Evolutionary conservation across 2,329 filamentous ascomycete species (phyloP).

Genomic region (Fusarium pseudonygamai): DNA sequence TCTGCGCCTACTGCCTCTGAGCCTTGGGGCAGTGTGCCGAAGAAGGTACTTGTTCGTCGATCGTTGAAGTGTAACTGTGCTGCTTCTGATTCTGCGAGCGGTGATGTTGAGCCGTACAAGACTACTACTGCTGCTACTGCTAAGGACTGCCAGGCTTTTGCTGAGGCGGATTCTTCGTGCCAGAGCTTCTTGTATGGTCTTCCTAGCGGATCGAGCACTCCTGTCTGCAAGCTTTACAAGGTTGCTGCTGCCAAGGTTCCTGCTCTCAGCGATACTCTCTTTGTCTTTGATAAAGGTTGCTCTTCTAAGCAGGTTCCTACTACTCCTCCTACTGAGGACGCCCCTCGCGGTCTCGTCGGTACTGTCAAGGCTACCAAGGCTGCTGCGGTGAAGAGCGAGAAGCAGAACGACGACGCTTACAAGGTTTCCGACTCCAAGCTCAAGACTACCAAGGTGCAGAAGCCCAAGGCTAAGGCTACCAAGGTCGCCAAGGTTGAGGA

Average conservation of each 20-base stretch:
- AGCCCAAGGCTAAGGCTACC: not conserved
- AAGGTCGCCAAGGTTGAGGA: not conserved
- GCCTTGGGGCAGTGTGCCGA: not conserved
- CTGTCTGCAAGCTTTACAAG: conserved; percentile 10
- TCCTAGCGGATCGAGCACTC: not conserved
- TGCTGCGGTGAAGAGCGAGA: not conserved
- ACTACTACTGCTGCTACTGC: conserved; percentile 1
- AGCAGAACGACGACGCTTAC: not conserved
- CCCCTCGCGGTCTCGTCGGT: not conserved
- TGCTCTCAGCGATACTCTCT: not conserved
- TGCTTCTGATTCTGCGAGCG: not conserved
- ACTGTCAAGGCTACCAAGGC: not conserved
- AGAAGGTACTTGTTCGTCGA: not conserved
- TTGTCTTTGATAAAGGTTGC: not conserved
- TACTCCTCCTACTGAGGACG: not conserved
- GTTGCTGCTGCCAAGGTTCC: conserved; percentile 5
- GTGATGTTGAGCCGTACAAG: not conserved
- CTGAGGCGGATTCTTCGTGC: not conserved
- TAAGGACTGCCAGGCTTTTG: conserved; percentile 2
- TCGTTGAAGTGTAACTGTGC: conserved; percentile 10
- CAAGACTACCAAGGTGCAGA: not conserved
- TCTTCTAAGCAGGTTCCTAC: conserved; percentile 12
- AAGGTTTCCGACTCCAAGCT: not conserved
- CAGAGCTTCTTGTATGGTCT: conserved; percentile 9
- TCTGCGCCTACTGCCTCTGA: conserved; percentile 1